These are phyloP conservation scores for Leccinum solheimii DNA, from an alignment of 1,284 basidiomycete species.

Conservation along the genomic window DNA sequence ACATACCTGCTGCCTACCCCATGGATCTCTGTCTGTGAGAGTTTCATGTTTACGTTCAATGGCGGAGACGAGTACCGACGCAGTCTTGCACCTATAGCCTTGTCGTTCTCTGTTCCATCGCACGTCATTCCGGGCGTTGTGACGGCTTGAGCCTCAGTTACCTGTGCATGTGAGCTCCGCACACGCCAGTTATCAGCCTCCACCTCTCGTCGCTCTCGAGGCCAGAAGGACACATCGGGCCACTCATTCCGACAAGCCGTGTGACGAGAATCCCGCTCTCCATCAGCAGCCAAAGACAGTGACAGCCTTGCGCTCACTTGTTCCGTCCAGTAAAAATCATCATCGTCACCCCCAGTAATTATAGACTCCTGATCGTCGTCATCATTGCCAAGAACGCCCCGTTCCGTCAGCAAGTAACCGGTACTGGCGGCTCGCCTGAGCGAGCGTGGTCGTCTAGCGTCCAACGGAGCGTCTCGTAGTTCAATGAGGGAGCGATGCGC, in stretches of 20 bases:
- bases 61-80: conserved; percentile 10
- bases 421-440: conserved; percentile 1
- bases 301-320: conserved; percentile 10
- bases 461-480: conserved; percentile 1
- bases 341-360: neutral
- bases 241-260: neutral
- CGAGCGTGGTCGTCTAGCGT: neutral
- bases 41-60: neutral
- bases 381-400: neutral
- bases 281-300: neutral
- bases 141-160: neutral
- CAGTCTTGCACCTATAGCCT: neutral
- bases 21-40: neutral
- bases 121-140: neutral
- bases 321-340: conserved; percentile 12
- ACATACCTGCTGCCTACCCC: conserved; percentile 9
- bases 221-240: neutral
- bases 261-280: neutral
- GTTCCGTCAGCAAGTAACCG: neutral
- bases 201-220: conserved; percentile 4
- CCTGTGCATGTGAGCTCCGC: neutral
- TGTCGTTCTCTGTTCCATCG: neutral
- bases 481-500: neutral
- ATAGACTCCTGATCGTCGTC: neutral
- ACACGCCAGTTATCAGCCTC: conserved; percentile 14